Evolutionary conservation across 805 yeast genomes (phyloP).

Genomic region (Osmozyma mogii): DNA sequence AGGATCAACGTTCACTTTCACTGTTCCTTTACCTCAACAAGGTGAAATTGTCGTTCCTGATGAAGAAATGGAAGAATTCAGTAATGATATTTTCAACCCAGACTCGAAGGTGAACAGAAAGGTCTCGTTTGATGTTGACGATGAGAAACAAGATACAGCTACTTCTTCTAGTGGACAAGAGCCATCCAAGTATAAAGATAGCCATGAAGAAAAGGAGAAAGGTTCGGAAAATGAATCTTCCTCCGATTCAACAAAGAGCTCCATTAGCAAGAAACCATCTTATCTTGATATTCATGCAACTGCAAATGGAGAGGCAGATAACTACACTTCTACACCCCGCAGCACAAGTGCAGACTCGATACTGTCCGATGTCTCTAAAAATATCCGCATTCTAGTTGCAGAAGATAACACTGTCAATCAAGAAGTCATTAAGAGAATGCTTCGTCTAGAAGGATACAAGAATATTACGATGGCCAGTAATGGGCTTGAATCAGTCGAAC

Average conservation of each 20-base stretch:
- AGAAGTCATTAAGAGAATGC: constrained; percentile 86
- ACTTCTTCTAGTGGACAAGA: no score
- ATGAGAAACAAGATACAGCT: constrained; percentile 3
- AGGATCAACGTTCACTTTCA: constrained; percentile 80
- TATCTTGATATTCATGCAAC: no score
- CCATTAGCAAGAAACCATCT: no score
- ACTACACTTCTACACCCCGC: no score
- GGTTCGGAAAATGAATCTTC: no score
- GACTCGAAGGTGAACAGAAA: constrained; percentile 43
- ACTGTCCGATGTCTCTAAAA: no score
- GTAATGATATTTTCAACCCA: constrained; percentile 64
- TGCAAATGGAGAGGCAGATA: no score
- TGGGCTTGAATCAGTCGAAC: constrained; percentile 81
- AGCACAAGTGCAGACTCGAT: no score
- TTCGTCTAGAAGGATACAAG: constrained; percentile 70
- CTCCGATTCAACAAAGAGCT: no score
- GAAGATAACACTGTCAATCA: constrained; percentile 94
- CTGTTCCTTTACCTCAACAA: constrained; percentile 65
- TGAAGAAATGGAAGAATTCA: constrained; percentile 32
- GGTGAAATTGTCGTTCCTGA: constrained; percentile 41
- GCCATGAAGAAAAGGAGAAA: no score
- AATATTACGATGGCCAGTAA: constrained; percentile 76
- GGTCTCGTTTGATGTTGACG: constrained; percentile 31
- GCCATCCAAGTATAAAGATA: no score
- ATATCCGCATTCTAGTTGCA: constrained; percentile 80